A percentile compares a stretch with the other conserved stretches of the same genome.
phyloP scores from a whole-genome alignment of 2,329 filamentous ascomycete species.

The Colletotrichum higginsianum region DNA sequence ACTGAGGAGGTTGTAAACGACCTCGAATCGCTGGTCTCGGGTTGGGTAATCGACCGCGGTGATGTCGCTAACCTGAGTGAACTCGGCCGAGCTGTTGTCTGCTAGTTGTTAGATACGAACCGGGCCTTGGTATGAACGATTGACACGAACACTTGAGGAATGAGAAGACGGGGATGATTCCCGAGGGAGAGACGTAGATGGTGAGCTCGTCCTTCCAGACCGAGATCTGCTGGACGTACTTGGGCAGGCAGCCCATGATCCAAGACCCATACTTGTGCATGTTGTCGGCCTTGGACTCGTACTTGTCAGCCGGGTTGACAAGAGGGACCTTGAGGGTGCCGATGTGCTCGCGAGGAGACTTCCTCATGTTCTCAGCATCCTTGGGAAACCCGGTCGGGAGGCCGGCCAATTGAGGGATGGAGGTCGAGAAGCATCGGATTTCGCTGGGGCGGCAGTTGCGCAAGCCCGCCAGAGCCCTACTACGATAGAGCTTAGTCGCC shows the following conservation, averaged over 20 bases:
- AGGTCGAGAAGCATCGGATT: conserved; percentile 44
- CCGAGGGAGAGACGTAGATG: conserved; percentile 90
- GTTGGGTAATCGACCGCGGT: conserved; percentile 97
- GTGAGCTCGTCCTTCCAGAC: conserved; percentile 99
- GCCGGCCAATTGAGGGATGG: conserved; percentile 44
- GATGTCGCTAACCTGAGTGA: conserved; percentile 92
- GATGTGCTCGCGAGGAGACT: conserved; percentile 69
- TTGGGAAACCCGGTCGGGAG: conserved; percentile 58
- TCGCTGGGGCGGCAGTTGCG: conserved; percentile 42
- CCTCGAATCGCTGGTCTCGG: conserved; percentile 94
- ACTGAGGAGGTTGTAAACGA: conserved; percentile 97
- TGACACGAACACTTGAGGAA: conserved; percentile 83
- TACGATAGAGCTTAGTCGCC: conserved; percentile 73
- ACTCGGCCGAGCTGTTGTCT: conserved; percentile 98
- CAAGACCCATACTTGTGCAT: conserved; percentile 97
- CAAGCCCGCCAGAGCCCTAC: conserved; percentile 63
- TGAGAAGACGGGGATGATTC: conserved; percentile 90
- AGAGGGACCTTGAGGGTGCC: conserved; percentile 80
- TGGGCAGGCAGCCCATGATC: conserved; percentile 95
- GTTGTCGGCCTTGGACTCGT: conserved; percentile 86
- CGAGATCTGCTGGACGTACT: conserved; percentile 99
- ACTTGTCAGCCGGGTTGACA: conserved; percentile 95
- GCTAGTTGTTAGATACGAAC: conserved; percentile 4
- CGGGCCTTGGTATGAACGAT: not conserved
- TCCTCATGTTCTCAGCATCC: conserved; percentile 77